Evolutionary conservation across 1,284 basidiomycete genomes (phyloP), one percentile per base, ranked within the genome.

Genomic region (Rhodofomes roseus): DNA sequence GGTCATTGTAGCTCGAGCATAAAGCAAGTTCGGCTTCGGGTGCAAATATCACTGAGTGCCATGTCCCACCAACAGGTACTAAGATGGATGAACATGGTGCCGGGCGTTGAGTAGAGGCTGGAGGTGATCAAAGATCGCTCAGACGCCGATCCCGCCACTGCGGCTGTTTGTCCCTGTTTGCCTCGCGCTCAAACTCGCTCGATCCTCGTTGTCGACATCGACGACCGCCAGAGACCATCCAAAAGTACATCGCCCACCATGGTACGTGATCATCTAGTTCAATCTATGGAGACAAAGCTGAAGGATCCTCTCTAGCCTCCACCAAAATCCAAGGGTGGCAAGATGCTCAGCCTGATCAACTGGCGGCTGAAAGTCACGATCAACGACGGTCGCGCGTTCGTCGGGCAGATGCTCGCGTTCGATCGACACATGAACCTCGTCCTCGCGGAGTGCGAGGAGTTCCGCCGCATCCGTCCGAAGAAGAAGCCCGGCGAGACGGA

Each of bases 381-480:
- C 77, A 98, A 97, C 86, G 97, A 99, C 77, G 95, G 95, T 60
- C 92, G 97, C 72, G 86, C 93, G 60, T 82, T 99, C 68, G 94
- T 93, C 48, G 97, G 97, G 52, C 97, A 98, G 78, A 96, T 99
- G 91, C 90, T 99, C 71, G 97, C 97, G 55, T 99, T 98, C 74
- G 97, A 99, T 81, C 90, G 93, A 71, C 97, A 99, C 79, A 99
- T 99, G 96, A 99, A 99, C 79, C 84, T 99, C 67, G 97, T 99
- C 55, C 80, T 99, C 58, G 95, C 96, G 14, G 96, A 99, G 68
- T 97, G 95, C 73, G 95, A 97, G 77, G 96, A 97, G 76, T 97
- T 97, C 73, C 79, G 95, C 70, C 87, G 91, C 63, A 87, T 97
- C 51, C 86, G 90, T 65, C 89, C 90, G 51, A 93, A 94, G 79